Percentiles rank a stretch among this genome's conserved stretches.
Conservation (phyloP, 352 stramenopile genomes). For the Globisporangium spiculum region DNA sequence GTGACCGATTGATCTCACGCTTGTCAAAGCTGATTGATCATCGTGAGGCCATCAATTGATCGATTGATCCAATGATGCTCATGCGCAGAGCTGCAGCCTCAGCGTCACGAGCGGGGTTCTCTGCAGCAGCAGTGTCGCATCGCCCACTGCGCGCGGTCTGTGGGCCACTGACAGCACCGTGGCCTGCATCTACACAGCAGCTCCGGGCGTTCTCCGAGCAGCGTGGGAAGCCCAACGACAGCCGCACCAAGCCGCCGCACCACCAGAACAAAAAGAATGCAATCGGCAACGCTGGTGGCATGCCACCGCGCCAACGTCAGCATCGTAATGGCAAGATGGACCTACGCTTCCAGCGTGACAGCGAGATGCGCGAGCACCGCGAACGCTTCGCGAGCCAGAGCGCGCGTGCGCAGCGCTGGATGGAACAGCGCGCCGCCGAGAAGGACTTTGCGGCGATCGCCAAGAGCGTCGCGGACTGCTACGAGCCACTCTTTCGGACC, state of each 20-base stretch:
- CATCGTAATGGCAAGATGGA: not conserved
- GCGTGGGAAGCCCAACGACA: not conserved
- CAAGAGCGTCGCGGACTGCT: conserved; percentile 17
- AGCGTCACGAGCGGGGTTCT: not conserved
- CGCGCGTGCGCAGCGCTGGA: conserved; percentile 9
- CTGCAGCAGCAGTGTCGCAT: not conserved
- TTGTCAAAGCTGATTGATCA: not conserved
- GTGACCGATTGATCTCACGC: not conserved
- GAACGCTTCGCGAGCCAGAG: not conserved
- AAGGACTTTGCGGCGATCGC: conserved; percentile 13
- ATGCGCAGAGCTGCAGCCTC: not conserved
- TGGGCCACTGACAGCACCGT: not conserved
- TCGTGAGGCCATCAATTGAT: not conserved
- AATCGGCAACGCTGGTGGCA: not conserved
- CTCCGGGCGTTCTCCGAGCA: conserved; percentile 5
- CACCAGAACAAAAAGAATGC: not conserved
- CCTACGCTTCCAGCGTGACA: conserved; percentile 15
- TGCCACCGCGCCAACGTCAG: not conserved
- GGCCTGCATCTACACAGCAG: not conserved
- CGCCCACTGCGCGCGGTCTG: conserved; percentile 5
- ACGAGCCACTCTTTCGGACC: conserved; percentile 14
- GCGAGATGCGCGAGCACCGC: not conserved
- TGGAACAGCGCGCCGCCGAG: conserved; percentile 1
- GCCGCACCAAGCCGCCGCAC: not conserved
- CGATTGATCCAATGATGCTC: not conserved